Base-by-base conservation (phyloP, 106 monocot species). In the Acorus calamus region DNA sequence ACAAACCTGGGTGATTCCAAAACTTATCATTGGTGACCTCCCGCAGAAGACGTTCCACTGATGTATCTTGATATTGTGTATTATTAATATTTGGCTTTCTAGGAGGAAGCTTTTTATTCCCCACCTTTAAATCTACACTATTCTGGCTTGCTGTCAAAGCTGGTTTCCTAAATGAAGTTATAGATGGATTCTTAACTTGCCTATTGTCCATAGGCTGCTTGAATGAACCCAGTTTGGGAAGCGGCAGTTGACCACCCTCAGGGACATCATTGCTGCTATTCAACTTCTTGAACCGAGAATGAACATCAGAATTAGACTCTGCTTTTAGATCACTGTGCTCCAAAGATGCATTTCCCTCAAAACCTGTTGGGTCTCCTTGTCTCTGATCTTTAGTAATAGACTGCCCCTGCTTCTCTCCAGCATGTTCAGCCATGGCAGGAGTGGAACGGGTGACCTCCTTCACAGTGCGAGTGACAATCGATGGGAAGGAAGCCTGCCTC, bases 1-100 rank as follows among this genome's bases (percentile, higher is more conserved):
- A 50, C 60, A 47, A 59, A 96, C 96, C 96, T 87, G 96, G 85
- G 85, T 96, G 78, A 78, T 85, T 87, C 96, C 96, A 96, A 69
- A 96, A 96, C 57, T 96, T 91, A 46, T 96, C 91, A 77, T 73
- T 96, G 55, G 96, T 96, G 58, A 96, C 96, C 71, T 96, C 96
- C 52, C 96, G 53, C 5, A 85, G 65, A 59, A 96, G 90, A 14
- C 96, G 79, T 60, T 96, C 96, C 42, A 96, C 91, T 48, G 96
- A 96, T 46, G 90, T 83, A 63, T 96, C 96, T 59, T 90, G 82
- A 46, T 83, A 83, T 6, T 65, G 78, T 0, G 49, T 46, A 71
- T 67, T 85, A 70, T 63, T 91, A 42, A 64, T 59, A 61, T 28
- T 66, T 59, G 74, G 91, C 66, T 86, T 94, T 72, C 87, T 96